A percentile compares a stretch with the other conserved stretches of the same genome.
phyloP scores from a whole-genome alignment of 2,329 filamentous ascomycete species.

The Alternaria sp. region DNA sequence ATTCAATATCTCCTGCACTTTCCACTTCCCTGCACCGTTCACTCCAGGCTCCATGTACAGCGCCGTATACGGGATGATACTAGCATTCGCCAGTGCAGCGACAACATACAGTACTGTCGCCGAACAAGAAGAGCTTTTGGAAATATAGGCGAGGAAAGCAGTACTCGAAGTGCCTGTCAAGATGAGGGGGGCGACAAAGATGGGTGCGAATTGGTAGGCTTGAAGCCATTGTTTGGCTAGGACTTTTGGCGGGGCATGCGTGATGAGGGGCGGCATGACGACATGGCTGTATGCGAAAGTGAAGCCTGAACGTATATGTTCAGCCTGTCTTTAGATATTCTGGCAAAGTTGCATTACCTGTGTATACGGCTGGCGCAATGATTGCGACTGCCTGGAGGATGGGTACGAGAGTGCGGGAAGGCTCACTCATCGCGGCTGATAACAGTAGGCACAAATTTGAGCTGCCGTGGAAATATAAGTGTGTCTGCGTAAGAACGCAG shows the following conservation, averaged over 20 bases:
- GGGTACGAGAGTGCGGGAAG: neutral
- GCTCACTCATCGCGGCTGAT: neutral
- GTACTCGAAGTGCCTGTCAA: slow-evolving; percentile 47
- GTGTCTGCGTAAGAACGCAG: neutral
- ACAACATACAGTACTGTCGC: slow-evolving; percentile 33
- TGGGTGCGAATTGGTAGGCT: slow-evolving; percentile 49
- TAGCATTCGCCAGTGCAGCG: slow-evolving; percentile 35
- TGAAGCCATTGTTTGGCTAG: slow-evolving; percentile 53
- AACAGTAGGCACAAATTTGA: neutral
- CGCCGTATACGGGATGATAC: slow-evolving; percentile 50
- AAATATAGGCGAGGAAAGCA: slow-evolving; percentile 35
- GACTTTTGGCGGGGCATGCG: slow-evolving; percentile 43
- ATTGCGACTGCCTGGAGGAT: slow-evolving; percentile 31
- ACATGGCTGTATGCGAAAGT: slow-evolving; percentile 48
- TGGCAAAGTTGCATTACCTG: slow-evolving; percentile 15
- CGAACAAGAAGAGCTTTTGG: neutral
- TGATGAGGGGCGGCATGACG: slow-evolving; percentile 47
- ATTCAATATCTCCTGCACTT: slow-evolving; percentile 44
- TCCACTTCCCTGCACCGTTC: slow-evolving; percentile 53
- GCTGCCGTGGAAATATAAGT: neutral
- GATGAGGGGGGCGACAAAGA: slow-evolving; percentile 51
- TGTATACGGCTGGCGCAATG: slow-evolving; percentile 37
- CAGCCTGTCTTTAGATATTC: neutral
- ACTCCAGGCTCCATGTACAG: slow-evolving; percentile 52
- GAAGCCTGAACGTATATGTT: slow-evolving; percentile 25